phyloP scores from a whole-genome alignment of 345 rosid genomes.

The Acer yangbiense region DNA sequence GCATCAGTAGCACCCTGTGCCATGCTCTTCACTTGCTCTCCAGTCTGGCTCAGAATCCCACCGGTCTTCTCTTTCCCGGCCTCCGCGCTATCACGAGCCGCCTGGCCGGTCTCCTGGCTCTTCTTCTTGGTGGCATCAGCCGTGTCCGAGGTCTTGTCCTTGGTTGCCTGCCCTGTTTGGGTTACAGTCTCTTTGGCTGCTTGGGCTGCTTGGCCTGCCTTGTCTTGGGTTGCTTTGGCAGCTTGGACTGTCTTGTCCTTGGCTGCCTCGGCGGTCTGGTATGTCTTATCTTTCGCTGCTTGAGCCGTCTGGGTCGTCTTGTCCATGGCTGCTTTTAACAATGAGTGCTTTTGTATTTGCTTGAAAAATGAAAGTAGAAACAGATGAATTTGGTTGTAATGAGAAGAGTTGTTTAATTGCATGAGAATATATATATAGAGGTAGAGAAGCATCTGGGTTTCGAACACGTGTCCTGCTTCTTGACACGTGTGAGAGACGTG shows the following conservation, averaged over 20 bases:
- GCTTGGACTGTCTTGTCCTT: too few species aligned
- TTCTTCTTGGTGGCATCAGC: constrained; percentile 42
- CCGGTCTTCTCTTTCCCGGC: constrained; percentile 50
- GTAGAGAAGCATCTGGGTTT: not conserved
- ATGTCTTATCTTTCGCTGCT: constrained; percentile 32
- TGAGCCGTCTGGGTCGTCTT: constrained; percentile 22
- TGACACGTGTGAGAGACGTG: constrained; percentile 35
- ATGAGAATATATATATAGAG: not conserved
- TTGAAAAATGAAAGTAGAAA: not conserved
- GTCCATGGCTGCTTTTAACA: constrained; percentile 25
- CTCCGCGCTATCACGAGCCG: constrained; percentile 40
- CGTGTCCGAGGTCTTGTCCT: constrained; percentile 34
- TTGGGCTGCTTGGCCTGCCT: constrained; percentile 22
- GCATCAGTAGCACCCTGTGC: constrained; percentile 63
- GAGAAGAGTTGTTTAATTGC: not conserved
- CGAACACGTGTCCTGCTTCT: not conserved
- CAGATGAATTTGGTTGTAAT: not conserved
- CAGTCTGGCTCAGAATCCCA: constrained; percentile 44
- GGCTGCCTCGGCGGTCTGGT: not conserved
- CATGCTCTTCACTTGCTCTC: constrained; percentile 59
- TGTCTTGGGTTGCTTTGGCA: constrained; percentile 14
- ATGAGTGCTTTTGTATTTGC: not conserved
- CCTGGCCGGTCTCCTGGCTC: constrained; percentile 28
- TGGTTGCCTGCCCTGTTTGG: constrained; percentile 7
- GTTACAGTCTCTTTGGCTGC: constrained; percentile 28